These are phyloP conservation scores for Dactylis glomerata DNA, from an alignment of 176 grass and related monocot species.

Conservation along the genomic window DNA sequence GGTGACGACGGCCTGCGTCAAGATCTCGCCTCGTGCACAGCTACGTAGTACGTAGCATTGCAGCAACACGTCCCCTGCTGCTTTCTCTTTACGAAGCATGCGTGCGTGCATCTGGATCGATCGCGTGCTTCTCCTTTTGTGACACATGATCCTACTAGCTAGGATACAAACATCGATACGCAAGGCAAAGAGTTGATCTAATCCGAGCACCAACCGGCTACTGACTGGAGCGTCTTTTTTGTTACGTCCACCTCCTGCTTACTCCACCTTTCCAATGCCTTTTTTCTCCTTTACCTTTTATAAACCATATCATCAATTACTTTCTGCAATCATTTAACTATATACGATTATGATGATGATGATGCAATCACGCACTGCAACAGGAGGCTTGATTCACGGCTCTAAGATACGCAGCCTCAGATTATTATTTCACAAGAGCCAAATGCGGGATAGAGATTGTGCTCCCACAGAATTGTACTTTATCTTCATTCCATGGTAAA, in stretches of 20 bases:
- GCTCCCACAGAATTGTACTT: not conserved
- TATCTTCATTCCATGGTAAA: not conserved
- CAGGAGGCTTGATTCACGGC: not conserved
- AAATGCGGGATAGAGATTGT: not conserved
- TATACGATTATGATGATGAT: not conserved
- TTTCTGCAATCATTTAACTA: not conserved
- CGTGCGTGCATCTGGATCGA: not conserved
- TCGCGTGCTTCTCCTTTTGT: not conserved
- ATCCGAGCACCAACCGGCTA: not conserved
- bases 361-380: not conserved
- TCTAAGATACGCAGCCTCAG: not conserved
- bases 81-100: not conserved
- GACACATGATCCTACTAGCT: not conserved
- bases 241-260: not conserved
- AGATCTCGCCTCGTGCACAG: not conserved
- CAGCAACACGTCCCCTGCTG: not conserved
- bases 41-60: constrained; percentile 12
- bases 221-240: not conserved
- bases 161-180: constrained; percentile 5
- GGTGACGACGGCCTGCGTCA: not conserved
- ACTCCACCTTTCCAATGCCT: not conserved
- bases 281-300: not conserved
- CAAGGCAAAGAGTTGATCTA: not conserved
- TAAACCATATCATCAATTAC: not conserved
- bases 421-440: not conserved